Base-by-base conservation (phyloP, 2,329 filamentous ascomycete species). In the Pseudogymnoascus pannorum region DNA sequence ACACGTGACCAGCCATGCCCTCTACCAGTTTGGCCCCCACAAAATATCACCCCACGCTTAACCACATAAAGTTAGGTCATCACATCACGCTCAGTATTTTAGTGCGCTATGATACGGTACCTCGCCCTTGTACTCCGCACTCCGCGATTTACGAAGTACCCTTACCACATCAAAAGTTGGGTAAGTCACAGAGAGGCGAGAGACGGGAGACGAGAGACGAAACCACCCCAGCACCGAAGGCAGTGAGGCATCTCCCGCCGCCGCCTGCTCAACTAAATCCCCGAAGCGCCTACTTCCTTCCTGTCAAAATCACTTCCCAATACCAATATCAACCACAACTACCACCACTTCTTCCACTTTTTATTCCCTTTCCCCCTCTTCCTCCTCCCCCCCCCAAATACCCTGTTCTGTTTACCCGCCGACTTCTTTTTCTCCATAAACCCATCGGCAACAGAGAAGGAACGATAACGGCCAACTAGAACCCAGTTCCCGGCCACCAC, bases 311-410 rank as follows among this genome's bases (percentile, higher is more conserved):
- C 40, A 22, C 36, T 40, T 40, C 36, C 16, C 9, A 42, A 18
- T 18, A 42, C 18, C 4, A 12, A 42, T 3, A 2, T 12, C 5
- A 9, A 44, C 40, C 40, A 42, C 5, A 14, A 24, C 40, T 2
- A 22, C 26, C 4, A 29, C 26, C 26, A 29, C 26, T 29, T 29
- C 4, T 29, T 4, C 29, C n/a, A n/a, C n/a, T n/a, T n/a, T n/a
- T 31, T 31, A 31, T 22, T 20, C 22, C 20, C 20, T 22, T 20
- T 14, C 20, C 20, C 68, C 16, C 12, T 51, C 29, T 44, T 61
- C 16, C 5, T 26, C 35, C 4, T 12, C 22, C 24, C 4, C 7
- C 6, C 14, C 44, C 44, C 24, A n/a, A 16, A 44, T 44, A 44
- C 44, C 14, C 29, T 6, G 11, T 8, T 31, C 44, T 48, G 42